Evolutionary conservation across 1,139 yeast species (phyloP), one percentile per base, ranked within the genome.

Genomic region (Arxiozyma heterogenica): DNA sequence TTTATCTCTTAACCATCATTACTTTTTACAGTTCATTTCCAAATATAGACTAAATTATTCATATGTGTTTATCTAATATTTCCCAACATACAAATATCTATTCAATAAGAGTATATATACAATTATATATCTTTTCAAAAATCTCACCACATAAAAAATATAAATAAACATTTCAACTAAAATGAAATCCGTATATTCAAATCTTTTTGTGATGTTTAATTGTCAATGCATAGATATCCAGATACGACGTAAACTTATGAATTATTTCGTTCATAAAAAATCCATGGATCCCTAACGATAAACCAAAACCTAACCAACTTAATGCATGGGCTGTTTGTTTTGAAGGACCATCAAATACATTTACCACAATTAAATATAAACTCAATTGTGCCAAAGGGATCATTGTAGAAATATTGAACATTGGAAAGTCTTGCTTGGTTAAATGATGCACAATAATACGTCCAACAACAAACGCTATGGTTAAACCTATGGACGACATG

Each of bases 381-480:
- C 75, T 47, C 41, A 82, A 66, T 63, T 89, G 94, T 1, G 71
- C 63, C 1, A 74, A 39, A 17, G 96, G 96, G 39, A 85, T 73
- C 50, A 80, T 73, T 76, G 82, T 77, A 34, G 95, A 87, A 38
- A 83, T 78, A 57, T 88, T 86, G 57, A 77, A 63, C 68, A 75
- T 73, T 49, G 97, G 97, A 75, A 86, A 90, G 1, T 71, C 64
- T 66, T 88, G 95, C 53, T 79, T 72, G 0, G 97, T 88, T 63
- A 91, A 80, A 70, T 91, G 97, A 3, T 91, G 93, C 56, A 86
- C 77, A 63, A 91, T 91, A 61, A 90, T 88, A 66, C 95, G 79
- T 4, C 97, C 97, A n/a, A 91, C 97, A 2, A 82, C 75, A 64
- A 87, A 85, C 0, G 98, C 96, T 61, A 85, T 73, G 1, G 87